Evolutionary conservation across 169 alveolate species (phyloP), one percentile per base, ranked within the genome.

Genomic region (Amoebophrya sp.): DNA sequence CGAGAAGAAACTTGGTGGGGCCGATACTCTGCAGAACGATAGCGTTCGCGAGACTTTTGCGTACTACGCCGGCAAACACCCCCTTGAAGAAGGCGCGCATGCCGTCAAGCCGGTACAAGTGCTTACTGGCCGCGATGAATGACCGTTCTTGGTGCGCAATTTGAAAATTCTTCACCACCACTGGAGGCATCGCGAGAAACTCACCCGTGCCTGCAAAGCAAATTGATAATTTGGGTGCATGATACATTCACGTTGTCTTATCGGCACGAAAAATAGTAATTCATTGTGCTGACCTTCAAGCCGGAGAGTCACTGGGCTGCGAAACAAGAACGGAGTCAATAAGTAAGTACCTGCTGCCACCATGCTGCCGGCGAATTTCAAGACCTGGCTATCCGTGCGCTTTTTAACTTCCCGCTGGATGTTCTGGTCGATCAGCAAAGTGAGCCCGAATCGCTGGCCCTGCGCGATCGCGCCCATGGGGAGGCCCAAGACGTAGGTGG

Each of bases 391-490:
- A 18, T 66, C 83, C 10, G 35, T 25, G 35, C 35, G 32, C 35
- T 66, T 66, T 25, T 25, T 7, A 0, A 66, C 32, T 25, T 66
- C 83, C 35, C 83, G 29, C 83, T 66, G 83, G 32, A 66, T 66
- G 35, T 66, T 66, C 18, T 66, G 83, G 83, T 66, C 83, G 83
- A 66, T 66, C 29, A 66, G 39, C 83, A 66, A 25, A 7, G 83
- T 66, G 39, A 66, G 83, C 35, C 83, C 83, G 83, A 66, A 66
- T 2, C 83, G 83, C 35, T 66, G 83, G 10, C 83, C 83, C 83
- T 66, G 83, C 32, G 83, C 83, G 35, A 66, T 1, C 29, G 83
- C 83, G 35, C 83, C 83, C 83, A 66, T 66, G 10, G 39, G 39
- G 10, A 66, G 29, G 32, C 83, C 83, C 1, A 66, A 25, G 35